Evolutionary conservation across 352 stramenopile species (phyloP), one percentile per base, ranked within the genome.

Genomic region (Thraustotheca clavata): DNA sequence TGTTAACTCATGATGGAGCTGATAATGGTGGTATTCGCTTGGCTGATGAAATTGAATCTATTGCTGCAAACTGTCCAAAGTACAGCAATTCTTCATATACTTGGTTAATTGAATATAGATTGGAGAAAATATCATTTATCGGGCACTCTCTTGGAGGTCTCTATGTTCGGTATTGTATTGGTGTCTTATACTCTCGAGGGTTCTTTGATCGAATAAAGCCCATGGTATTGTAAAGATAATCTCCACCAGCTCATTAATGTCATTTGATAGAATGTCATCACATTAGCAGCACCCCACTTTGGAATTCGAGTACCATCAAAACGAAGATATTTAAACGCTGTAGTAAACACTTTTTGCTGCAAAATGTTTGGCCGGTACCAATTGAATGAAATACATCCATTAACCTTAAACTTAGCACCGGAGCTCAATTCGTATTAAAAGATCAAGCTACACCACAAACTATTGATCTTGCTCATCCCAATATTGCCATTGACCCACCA

Each of bases 211-310:
- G 76, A 38, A 47, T 90, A 20, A 72, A 87, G 57, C 81, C 83
- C n/a, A 81, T 89, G 80, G 83, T 89, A 49, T 54, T n/a, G n/a
- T n/a, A n/a, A n/a, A n/a, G n/a, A n/a, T n/a, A n/a, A n/a, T n/a
- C n/a, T n/a, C n/a, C n/a, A n/a, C n/a, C n/a, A n/a, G n/a, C n/a
- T n/a, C n/a, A n/a, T n/a, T n/a, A n/a, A n/a, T n/a, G n/a, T n/a
- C n/a, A n/a, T n/a, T n/a, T n/a, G 33, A 34, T 67, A 92, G 83
- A 93, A 91, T 66, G 89, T 93, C 39, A 78, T 93, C 47, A 86
- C 83, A 34, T 67, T 92, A 33, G 83, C 83, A 39, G 79, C 79
- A 32, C 83, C 83, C n/a, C 81, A 93, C 40, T 66, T 93, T 49
- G 83, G 83, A 46, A 87, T 88, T 27, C 79, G 81, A 27, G 76